Conservation (phyloP, 306 rosid genomes). For the Sphenostylis stenocarpa region DNA sequence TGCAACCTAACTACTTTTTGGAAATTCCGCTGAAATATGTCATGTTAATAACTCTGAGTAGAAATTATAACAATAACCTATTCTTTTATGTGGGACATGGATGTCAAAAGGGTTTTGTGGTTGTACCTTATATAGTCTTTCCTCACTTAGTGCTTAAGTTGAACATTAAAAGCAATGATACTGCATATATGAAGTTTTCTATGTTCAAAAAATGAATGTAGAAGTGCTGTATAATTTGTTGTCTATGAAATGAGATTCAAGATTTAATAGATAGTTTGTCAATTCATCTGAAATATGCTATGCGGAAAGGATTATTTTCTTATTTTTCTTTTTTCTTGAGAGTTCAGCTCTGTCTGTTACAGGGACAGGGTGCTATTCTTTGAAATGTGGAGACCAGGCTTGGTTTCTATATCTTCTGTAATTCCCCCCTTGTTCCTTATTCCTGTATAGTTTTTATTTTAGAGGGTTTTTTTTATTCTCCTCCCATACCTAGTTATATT, state of each 20-base stretch:
- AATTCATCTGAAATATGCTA: no score
- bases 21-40: slow-evolving; percentile 14
- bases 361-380: no score
- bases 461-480: background rate
- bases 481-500: background rate
- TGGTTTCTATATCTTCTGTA: background rate
- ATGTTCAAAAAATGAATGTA: background rate
- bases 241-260: background rate
- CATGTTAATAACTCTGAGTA: slow-evolving; percentile 11
- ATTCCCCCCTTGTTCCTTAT: background rate
- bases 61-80: background rate
- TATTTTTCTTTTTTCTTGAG: no score
- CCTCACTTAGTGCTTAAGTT: background rate
- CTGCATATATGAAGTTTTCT: background rate
- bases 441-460: background rate
- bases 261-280: no score
- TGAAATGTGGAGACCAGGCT: background rate
- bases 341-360: no score
- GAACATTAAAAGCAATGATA: slow-evolving; percentile 1
- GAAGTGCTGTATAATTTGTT: background rate
- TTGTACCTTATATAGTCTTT: background rate
- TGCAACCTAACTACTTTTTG: slow-evolving; percentile 22
- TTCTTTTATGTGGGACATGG: background rate
- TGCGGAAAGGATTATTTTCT: no score
- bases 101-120: slow-evolving; percentile 2